Evolutionary conservation across 148 eudicot species (phyloP), one percentile per base, ranked within the genome.

Genomic region (Silene uniflora): DNA sequence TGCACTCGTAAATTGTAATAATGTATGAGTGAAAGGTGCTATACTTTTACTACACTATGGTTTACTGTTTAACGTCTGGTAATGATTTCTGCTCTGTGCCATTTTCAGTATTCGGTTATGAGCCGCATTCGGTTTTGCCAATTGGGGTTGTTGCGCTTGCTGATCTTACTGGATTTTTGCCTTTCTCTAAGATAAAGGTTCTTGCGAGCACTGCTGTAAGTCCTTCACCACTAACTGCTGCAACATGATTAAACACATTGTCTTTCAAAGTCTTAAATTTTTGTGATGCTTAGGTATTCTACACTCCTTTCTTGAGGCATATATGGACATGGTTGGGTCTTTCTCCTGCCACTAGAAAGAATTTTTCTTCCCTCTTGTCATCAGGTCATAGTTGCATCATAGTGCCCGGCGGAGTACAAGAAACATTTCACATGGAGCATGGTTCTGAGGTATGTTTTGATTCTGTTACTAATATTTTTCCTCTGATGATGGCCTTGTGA

Each of bases 311-410:
- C 71, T 67, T 93, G 83, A 86, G 98, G 82, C 98, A 93, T 82
- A 79, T 93, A 77, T 93, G 98, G 98, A 82, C 98, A 12, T 93
- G 98, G 98, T 76, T 88, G 81, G 98, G 98, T 73, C 86, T 93
- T 44, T 21, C 91, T 49, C 85, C 91, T 10, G 98, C 95, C 32
- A 78, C 93, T 64, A 91, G 88, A 87, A 86, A 88, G 78, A 91
- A 90, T 25, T 93, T 91, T 78, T 2, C 65, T 60, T 84, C 93
- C 44, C 84, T 88, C 64, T 81, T 93, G 87, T 78, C 81, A 44
- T 84, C 91, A 55, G 98, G 97, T 55, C 81, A 90, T 73, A 93
- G 97, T 82, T 91, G 97, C 82, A 84, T 91, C 81, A 76, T 93
- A 32, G 88, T 93, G 68, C 98, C 98, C 7, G 98, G 98, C 58